Evolutionary conservation across 139 green algal genomes (phyloP).

Genomic region (Chlorella ohadii): DNA sequence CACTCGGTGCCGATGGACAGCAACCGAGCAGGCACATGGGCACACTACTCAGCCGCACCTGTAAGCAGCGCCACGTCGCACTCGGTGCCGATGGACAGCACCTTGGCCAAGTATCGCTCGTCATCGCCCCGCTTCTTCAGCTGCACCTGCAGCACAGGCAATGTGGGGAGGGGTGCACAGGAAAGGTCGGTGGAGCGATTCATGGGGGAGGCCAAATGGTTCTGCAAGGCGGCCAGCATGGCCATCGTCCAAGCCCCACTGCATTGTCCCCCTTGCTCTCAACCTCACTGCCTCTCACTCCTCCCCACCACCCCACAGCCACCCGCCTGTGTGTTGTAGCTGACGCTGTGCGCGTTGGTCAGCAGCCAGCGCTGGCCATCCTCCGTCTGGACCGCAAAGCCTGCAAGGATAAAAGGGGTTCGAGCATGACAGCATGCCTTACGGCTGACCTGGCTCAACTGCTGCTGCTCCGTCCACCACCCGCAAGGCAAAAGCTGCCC

Average conservation of each 20-base stretch:
- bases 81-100: conserved; percentile 69
- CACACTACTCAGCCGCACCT: too few relatives aligned
- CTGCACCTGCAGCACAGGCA: conserved; percentile 74
- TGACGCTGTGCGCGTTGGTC: conserved; percentile 92
- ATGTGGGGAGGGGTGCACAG: too few relatives aligned
- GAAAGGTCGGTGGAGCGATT: not conserved
- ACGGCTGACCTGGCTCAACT: too few relatives aligned
- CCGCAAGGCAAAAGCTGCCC: too few relatives aligned
- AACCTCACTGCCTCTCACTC: not conserved
- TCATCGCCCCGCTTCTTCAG: conserved; percentile 93
- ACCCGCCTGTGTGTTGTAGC: conserved; percentile 78
- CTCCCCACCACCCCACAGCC: not conserved
- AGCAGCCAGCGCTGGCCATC: conserved; percentile 70
- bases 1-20: conserved; percentile 81
- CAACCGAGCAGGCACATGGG: too few relatives aligned
- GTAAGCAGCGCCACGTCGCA: conserved; percentile 89
- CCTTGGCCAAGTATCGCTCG: conserved; percentile 89
- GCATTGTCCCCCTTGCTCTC: not conserved
- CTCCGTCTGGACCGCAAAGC: conserved; percentile 58
- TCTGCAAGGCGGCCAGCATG: too few relatives aligned
- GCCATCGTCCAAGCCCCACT: too few relatives aligned
- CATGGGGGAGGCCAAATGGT: too few relatives aligned
- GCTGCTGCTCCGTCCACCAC: too few relatives aligned
- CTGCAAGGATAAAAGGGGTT: too few relatives aligned
- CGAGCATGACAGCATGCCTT: too few relatives aligned